Evolutionary conservation across 495 filamentous ascomycete species (phyloP), one percentile per base, ranked within the genome.

Genomic region (Patellaria atrata): DNA sequence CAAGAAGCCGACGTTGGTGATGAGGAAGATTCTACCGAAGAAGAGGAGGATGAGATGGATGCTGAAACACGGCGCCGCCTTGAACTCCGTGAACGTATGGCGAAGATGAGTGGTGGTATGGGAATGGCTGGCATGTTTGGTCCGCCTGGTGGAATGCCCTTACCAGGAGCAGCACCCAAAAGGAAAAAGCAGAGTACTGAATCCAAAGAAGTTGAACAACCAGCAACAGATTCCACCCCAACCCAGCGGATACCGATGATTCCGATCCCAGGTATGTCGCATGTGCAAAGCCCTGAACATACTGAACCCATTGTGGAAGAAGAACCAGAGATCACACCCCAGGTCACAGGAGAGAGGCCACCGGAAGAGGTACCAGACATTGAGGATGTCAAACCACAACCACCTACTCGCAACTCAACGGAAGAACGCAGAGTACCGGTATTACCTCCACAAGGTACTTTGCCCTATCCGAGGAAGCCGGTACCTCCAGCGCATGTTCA

Each of bases 91-190:
- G 84, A 85, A 33, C 73, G 89, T 41, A 96, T 97, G 82, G 87
- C 86, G 16, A 94, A 91, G 58, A 91, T 97, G 81, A 89, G 84
- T 43, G 89, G 91, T 40, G 89, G 89, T 11, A 94, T 94, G 84
- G 85, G 86, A 11, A 86, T 94, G 77, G 75, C 82, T 54, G 85
- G 87, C 29, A 86, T 94, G 70, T 89, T 93, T 56, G 82, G 82
- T 8, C 68, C 77, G 18, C 78, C 83, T 33, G 70, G 70, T 18
- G 77, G 79, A 32, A 74, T 89, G 56, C 60, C 67, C 2, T 64
- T 64, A 33, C 61, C 68, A 33, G 58, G 73, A n/a, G 59, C 54
- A 6, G 66, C 70, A 28, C 73, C 74, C 44, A 82, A 80, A 48
- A 83, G 79, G 55, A 77, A 71, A 50, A 60, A 64, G 12, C 52